phyloP scores from a whole-genome alignment of 768 basidiomycete species.

The Trametes maxima region DNA sequence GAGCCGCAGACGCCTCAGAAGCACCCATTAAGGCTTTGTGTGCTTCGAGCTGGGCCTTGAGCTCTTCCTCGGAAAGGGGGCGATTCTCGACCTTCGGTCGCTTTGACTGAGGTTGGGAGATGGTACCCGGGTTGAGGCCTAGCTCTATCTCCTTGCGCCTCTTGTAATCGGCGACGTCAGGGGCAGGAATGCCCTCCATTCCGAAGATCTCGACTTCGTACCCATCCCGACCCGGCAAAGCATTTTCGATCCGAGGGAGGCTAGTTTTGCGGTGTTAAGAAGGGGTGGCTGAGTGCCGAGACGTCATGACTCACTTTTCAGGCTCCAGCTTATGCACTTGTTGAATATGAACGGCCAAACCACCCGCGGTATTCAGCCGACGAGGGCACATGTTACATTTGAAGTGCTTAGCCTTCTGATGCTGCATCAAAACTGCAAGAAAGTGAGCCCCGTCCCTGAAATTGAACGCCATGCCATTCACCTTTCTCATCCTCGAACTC shows the following conservation, averaged over 20 bases:
- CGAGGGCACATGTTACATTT: conserved; percentile 96
- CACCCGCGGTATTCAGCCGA: conserved; percentile 95
- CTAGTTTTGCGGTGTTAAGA: conserved; percentile 35
- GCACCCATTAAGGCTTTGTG: conserved; percentile 92
- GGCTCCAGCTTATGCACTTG: conserved; percentile 99
- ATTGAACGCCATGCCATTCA: conserved; percentile 36
- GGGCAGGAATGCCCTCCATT: conserved; percentile 97
- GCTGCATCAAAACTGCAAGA: conserved; percentile 83
- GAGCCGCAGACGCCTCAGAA: conserved; percentile 37
- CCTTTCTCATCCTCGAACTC: conserved; percentile 99
- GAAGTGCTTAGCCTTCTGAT: conserved; percentile 99
- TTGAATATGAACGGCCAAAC: conserved; percentile 96
- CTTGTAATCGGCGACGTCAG: conserved; percentile 94
- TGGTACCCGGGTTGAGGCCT: conserved; percentile 80
- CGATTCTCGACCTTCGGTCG: conserved; percentile 80
- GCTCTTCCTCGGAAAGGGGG: conserved; percentile 78
- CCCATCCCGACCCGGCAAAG: conserved; percentile 92
- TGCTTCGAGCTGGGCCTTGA: conserved; percentile 81
- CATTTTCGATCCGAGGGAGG: conserved; percentile 92
- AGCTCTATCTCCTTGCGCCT: conserved; percentile 94
- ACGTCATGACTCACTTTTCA: conserved; percentile 50
- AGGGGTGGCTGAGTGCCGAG: neutral
- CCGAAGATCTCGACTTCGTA: conserved; percentile 99
- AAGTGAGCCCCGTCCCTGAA: neutral
- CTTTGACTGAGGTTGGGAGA: conserved; percentile 80